phyloP scores from a whole-genome alignment of 805 yeast genomes.

The Ogataea zsoltii region DNA sequence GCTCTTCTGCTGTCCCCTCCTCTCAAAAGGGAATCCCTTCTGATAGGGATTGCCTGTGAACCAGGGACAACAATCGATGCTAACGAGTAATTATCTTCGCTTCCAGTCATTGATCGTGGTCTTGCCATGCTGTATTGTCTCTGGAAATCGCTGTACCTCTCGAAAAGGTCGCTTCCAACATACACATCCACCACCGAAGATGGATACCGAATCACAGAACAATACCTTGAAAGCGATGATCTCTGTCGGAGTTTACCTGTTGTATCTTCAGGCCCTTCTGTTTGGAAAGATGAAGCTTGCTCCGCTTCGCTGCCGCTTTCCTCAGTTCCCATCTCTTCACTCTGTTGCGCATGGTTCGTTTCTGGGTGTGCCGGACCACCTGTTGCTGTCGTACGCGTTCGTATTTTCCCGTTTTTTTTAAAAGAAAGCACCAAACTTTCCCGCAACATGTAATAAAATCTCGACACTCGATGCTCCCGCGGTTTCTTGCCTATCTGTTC shows the following conservation, averaged over 20 bases:
- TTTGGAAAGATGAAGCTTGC: neutral
- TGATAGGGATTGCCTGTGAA: conserved; percentile 22
- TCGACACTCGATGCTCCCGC: conserved; percentile 17
- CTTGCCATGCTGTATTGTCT: conserved; percentile 24
- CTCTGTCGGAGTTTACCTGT: conserved; percentile 1
- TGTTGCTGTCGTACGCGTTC: neutral
- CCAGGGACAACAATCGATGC: conserved; percentile 25
- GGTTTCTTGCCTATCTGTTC: neutral
- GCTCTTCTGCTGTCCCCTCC: neutral
- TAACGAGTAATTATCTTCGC: conserved; percentile 22
- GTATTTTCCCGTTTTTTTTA: conserved; percentile 7
- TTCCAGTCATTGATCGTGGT: conserved; percentile 17
- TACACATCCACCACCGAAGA: conserved; percentile 25
- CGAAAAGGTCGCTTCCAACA: conserved; percentile 22
- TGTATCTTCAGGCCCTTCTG: neutral
- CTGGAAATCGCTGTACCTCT: conserved; percentile 12
- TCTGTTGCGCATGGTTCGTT: neutral
- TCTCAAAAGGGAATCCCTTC: conserved; percentile 23
- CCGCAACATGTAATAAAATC: conserved; percentile 18
- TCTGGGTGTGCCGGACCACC: too few species aligned
- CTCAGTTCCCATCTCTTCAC: neutral
- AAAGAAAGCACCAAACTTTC: conserved; percentile 17
- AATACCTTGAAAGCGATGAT: conserved; percentile 16
- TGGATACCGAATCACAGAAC: conserved; percentile 21
- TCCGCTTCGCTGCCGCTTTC: neutral